Evolutionary conservation across 352 stramenopile species (phyloP), one percentile per base, ranked within the genome.

Genomic region (Phytophthora cajani): DNA sequence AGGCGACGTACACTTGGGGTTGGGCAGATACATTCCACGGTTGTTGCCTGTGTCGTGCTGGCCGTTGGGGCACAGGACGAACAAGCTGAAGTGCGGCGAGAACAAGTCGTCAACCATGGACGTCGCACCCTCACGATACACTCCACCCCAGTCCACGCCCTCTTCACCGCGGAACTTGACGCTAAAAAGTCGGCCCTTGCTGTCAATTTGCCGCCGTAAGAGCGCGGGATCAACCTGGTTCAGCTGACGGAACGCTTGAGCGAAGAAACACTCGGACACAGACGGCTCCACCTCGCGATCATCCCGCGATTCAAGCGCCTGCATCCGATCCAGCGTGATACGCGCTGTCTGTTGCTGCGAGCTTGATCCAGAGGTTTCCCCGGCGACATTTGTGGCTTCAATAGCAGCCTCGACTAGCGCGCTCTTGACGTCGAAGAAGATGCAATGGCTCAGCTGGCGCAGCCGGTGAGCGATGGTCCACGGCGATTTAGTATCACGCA

Each of bases 251-350:
- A 98, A 99, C 16, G 93, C 92, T 68, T 99, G 95, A 0, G 91
- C 93, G 55, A 99, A 99, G 58, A 98, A 97, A 66, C 93, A 98
- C 61, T 98, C 84, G 1, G 90, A 97, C 12, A 94, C 84, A 0
- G 88, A 96, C 11, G 90, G 90, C 51, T 97, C 90, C 0, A 95
- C 84, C 64, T 96, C 87, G 8, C 90, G 84, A 50, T 97, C 89
- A 60, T 97, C 89, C 4, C 87, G 78, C n/a, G 89, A 97, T 63
- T 97, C 88, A 21, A 97, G 80, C 14, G 89, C 89, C 62, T 94
- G 88, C 32, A 97, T 74, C 3, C 89, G 85, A 67, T 97, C 89
- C 17, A 97, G 73, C 12, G 87, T 95, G 65, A 97, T 97, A 11
- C 88, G 81, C 7, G 89, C 89, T 21, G 83, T 91, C 64, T 82